phyloP scores from a whole-genome alignment of 352 stramenopile species.

The Globisporangium solare region DNA sequence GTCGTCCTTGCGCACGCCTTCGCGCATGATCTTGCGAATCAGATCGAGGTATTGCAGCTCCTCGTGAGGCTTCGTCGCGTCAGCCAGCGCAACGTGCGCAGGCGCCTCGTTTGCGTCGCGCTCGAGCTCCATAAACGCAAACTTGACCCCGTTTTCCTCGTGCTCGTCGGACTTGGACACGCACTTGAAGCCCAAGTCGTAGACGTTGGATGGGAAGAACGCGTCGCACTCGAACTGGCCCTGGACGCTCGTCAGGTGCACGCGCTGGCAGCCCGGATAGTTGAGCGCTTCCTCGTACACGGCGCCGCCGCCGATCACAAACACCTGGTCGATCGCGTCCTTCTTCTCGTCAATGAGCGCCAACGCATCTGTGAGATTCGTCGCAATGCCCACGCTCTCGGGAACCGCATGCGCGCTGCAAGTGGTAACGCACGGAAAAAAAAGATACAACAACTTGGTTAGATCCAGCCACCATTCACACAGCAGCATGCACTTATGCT shows the following conservation, averaged over 20 bases:
- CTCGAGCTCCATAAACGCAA: conserved; percentile 70
- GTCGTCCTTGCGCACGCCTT: conserved; percentile 93
- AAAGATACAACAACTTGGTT: neutral
- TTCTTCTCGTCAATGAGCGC: conserved; percentile 61
- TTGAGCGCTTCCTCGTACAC: conserved; percentile 94
- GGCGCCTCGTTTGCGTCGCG: conserved; percentile 19
- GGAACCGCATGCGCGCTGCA: conserved; percentile 33
- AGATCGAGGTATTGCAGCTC: conserved; percentile 88
- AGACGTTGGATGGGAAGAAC: conserved; percentile 86
- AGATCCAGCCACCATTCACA: neutral
- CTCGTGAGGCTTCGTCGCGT: conserved; percentile 31
- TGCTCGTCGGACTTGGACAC: conserved; percentile 43
- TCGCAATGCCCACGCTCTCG: conserved; percentile 80
- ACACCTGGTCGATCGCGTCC: conserved; percentile 89
- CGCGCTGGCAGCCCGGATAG: conserved; percentile 71
- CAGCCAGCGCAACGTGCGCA: conserved; percentile 7
- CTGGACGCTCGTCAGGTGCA: conserved; percentile 92
- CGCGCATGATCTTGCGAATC: conserved; percentile 94
- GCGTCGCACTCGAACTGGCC: conserved; percentile 88
- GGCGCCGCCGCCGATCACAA: conserved; percentile 95
- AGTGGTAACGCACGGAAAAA: neutral
- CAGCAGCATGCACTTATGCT: neutral
- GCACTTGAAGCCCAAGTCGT: conserved; percentile 44
- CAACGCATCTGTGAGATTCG: conserved; percentile 90
- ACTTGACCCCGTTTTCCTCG: conserved; percentile 76